Base-by-base conservation (phyloP, 805 yeast species). In the Teunomyces panamensis region DNA sequence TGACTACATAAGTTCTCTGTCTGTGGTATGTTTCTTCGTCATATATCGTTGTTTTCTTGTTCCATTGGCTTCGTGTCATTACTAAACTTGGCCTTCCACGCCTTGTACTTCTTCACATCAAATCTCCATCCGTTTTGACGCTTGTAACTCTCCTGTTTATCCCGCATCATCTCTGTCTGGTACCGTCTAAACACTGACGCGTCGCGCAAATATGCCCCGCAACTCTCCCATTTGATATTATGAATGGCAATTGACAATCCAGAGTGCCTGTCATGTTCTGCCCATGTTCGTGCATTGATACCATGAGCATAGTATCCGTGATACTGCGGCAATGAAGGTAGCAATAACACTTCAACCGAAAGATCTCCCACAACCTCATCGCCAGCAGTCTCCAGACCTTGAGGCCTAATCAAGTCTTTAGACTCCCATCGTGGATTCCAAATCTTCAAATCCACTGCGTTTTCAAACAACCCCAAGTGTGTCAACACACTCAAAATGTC, bases 221-320 rank as follows among this genome's bases (percentile, higher is more conserved):
- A 37, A 29, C 41, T 37, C 52, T 67, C 78, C 81, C 81, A 79
- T 54, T 72, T 70, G 39, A 83, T 82, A 43, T 68, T 71, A 53
- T 78, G 79, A 2, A 94, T 70, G 4, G 85, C 83, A 47, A 77
- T 73, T 34, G 96, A 85, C 39, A 83, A 76, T 1, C 99, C 99
- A 59, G 87, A 89, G 62, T 92, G 99, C 5, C 67, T 67, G 9
- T 73, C 51, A 20, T 39, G 42, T 5, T 51, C 48, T 16, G 56
- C 39, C 97, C 98, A 92, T 3, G 80, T 65, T 44, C 97, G 76
- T 1, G 96, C 81, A 57, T 82, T 80, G 50, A 91, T 68, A 5
- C 87, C 91, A 64, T 87, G 75, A 42, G 87, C 76, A 59, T 65
- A 83, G 32, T 77, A 71, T 1, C 96, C 95, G 14, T 67, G 63